Evolutionary conservation across 2,329 filamentous ascomycete genomes (phyloP).

Genomic region (Plectosphaerella cucumerina): DNA sequence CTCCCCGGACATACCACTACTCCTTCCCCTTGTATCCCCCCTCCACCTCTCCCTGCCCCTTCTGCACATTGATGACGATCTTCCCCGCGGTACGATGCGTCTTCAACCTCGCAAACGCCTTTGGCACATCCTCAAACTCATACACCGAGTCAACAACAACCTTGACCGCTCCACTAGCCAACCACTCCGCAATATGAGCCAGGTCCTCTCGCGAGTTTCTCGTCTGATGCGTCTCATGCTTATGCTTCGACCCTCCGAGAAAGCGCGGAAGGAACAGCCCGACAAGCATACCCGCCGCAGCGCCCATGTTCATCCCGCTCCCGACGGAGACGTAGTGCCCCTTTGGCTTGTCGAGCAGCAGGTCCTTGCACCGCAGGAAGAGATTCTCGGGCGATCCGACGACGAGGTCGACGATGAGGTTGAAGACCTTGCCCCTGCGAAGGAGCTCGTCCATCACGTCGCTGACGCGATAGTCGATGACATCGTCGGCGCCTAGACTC

Average conservation of each 20-base stretch:
- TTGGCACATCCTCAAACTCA: constrained; percentile 48
- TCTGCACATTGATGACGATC: constrained; percentile 33
- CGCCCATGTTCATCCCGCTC: constrained; percentile 24
- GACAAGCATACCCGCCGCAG: constrained; percentile 15
- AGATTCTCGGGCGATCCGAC: constrained; percentile 40
- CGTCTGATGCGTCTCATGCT: constrained; percentile 33
- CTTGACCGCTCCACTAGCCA: constrained; percentile 53
- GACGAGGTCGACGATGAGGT: constrained; percentile 55
- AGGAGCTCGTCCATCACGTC: constrained; percentile 44
- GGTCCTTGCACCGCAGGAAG: constrained; percentile 47
- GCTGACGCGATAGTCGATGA: constrained; percentile 54
- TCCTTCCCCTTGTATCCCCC: neutral
- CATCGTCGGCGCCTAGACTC: constrained; percentile 58
- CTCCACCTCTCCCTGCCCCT: neutral
- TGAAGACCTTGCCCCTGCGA: constrained; percentile 40
- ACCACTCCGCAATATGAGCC: constrained; percentile 46
- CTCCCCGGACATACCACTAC: neutral
- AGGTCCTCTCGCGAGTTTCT: constrained; percentile 41
- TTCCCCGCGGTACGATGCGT: constrained; percentile 56
- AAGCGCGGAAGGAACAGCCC: constrained; percentile 24
- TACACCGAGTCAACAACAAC: constrained; percentile 51
- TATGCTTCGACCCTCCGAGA: constrained; percentile 34
- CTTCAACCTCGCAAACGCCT: constrained; percentile 56
- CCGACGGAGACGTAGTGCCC: constrained; percentile 50
- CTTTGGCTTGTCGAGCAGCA: constrained; percentile 33